These are phyloP conservation scores for Pulveroboletus sp. DNA, from an alignment of 768 basidiomycete genomes.

Conservation along the genomic window DNA sequence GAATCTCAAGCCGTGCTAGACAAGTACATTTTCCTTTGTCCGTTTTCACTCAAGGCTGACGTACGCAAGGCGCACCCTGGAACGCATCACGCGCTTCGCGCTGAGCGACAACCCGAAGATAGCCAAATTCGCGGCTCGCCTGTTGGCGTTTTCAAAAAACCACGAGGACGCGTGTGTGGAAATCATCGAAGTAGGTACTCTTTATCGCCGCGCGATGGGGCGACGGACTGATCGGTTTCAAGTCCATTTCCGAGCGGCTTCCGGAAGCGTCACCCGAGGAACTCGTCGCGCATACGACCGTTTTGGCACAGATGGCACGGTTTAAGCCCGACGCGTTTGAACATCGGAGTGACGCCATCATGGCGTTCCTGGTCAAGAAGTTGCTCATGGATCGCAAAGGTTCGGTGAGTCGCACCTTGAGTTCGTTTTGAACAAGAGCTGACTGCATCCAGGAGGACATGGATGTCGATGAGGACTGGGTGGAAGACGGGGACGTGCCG, in stretches of 20 bases:
- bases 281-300: slow-evolving; percentile 64
- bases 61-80: slow-evolving; percentile 54
- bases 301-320: slow-evolving; percentile 69
- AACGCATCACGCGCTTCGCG: slow-evolving; percentile 58
- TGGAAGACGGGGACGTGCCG: slow-evolving; percentile 59
- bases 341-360: slow-evolving; percentile 68
- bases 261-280: slow-evolving; percentile 42
- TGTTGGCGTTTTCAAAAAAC: slow-evolving; percentile 58
- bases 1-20: slow-evolving; percentile 54
- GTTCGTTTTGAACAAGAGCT: background rate
- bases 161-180: slow-evolving; percentile 46
- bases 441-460: slow-evolving; percentile 45
- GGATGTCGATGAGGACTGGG: slow-evolving; percentile 71
- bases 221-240: background rate
- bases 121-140: slow-evolving; percentile 83
- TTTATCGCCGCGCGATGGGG: background rate
- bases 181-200: slow-evolving; percentile 58
- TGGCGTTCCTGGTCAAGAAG: slow-evolving; percentile 65
- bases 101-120: slow-evolving; percentile 57
- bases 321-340: slow-evolving; percentile 74
- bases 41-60: background rate
- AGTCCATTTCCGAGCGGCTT: slow-evolving; percentile 61
- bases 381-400: slow-evolving; percentile 57
- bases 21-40: slow-evolving; percentile 48
- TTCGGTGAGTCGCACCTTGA: slow-evolving; percentile 47